Percentiles rank a stretch among this genome's conserved stretches.
Evolutionary conservation across 495 filamentous ascomycete genomes (phyloP).

Genomic region (Diplogelasinospora grovesii): DNA sequence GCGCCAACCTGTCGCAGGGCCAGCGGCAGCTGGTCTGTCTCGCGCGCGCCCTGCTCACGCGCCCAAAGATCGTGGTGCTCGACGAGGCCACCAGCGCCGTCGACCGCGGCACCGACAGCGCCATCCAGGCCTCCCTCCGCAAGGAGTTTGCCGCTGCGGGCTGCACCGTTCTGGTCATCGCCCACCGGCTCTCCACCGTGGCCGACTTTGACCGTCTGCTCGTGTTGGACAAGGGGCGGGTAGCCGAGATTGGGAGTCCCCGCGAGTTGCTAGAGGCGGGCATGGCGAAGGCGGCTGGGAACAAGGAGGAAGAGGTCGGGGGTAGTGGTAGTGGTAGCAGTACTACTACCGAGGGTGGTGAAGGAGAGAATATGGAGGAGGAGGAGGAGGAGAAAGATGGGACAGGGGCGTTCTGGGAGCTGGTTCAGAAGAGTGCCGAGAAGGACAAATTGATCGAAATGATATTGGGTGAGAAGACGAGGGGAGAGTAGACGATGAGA

Average conservation of each 20-base stretch:
- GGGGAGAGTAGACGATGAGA: neutral
- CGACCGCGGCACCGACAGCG: slow-evolving; percentile 63
- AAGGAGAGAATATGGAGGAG: neutral
- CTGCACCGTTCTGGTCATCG: slow-evolving; percentile 73
- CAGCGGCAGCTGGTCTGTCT: slow-evolving; percentile 66
- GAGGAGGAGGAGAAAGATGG: slow-evolving; percentile 5
- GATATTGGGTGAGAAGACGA: slow-evolving; percentile 12
- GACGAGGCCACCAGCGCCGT: slow-evolving; percentile 82
- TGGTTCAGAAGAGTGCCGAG: slow-evolving; percentile 24
- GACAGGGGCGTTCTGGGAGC: slow-evolving; percentile 21
- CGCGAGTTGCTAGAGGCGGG: slow-evolving; percentile 16
- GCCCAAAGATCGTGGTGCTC: slow-evolving; percentile 73
- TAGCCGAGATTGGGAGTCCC: slow-evolving; percentile 47
- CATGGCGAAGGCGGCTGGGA: slow-evolving; percentile 5
- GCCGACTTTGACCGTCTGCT: slow-evolving; percentile 64
- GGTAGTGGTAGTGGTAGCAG: neutral
- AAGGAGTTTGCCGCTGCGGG: slow-evolving; percentile 59
- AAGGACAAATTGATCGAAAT: slow-evolving; percentile 19
- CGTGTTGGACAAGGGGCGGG: slow-evolving; percentile 52
- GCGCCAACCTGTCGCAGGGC: slow-evolving; percentile 47
- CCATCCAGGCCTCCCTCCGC: slow-evolving; percentile 67
- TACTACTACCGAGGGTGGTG: too few relatives aligned
- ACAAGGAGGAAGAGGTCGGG: neutral
- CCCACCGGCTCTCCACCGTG: slow-evolving; percentile 65
- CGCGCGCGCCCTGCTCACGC: slow-evolving; percentile 61